Base-by-base conservation (phyloP, 345 rosid species). In the Camelina neglecta region DNA sequence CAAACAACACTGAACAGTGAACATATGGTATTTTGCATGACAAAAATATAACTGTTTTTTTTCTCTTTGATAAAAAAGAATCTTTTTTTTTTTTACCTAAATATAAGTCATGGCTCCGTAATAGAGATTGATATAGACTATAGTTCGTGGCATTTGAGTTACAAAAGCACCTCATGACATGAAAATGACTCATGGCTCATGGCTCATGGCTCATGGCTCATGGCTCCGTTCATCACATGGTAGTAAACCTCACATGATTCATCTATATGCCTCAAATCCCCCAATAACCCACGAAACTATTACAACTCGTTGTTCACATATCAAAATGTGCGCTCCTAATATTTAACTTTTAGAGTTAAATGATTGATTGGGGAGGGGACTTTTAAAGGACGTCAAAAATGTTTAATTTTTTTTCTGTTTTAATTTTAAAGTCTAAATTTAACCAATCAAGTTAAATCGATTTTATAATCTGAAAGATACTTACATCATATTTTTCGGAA, bases 261-360 rank as follows among this genome's bases (percentile, higher is more conserved):
- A 45, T n/a, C 9, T 6, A 16, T 47, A 16, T 15, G 20, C 2
- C 51, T 47, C 51, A 26, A 38, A 41, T 8, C 51, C 20, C 16
- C 51, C 49, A 38, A 51, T 44, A 2, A 23, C 41, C 41, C 24
- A 56, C 10, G 31, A 56, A 57, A 58, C 59, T 63, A 54, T 56
- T 69, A 69, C 20, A 56, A 57, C 66, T 74, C 66, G 50, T 47
- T 74, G 4, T 65, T 16, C 72, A n/a, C 6, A 18, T 65, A 47
- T 23, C 50, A 56, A 47, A 47, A 6, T n/a, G 11, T 29, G 7
- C 10, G 39, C 12, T 57, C 12, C 21, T 31, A 57, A 31, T 15
- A 3, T 15, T 31, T 38, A 11, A 29, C 38, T 29, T 56, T 26
- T 26, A 26, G 29, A 26, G 4, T 26, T 26, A 8, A 8, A 55